Base-by-base conservation (phyloP, 2,329 filamentous ascomycete species). In the Talaromyces sp. region DNA sequence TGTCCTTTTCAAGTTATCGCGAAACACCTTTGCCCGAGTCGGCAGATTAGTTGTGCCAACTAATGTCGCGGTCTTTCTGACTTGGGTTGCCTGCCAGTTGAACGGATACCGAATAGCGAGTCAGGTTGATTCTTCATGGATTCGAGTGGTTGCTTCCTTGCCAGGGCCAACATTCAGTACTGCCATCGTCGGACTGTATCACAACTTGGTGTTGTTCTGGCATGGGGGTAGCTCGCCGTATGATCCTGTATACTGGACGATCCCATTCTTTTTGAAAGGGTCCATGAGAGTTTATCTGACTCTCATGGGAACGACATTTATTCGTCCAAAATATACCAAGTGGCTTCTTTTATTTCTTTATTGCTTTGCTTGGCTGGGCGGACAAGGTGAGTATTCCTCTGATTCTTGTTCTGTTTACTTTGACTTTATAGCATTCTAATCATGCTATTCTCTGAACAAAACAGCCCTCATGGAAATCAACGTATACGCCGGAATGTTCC, bases 191-290 rank as follows among this genome's bases (percentile, higher is more conserved):
- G 60, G 57, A 36, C 42, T 65, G 29, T 48, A 63, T 37, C 51
- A 51, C 13, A 61, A 57, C 22, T 30, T 62, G 33, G 57, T 56
- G 5, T 19, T 63, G 8, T 66, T 60, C 40, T 77, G 74, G 74
- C 70, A 70, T 29, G 61, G 62, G 43, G 74, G 73, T 24, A 71
- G 66, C 60, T 66, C 73, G 36, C 67, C 72, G 39, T 76, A 76
- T 52, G 74, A 77, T 53, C 70, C 65, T 27, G 75, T 73, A 42
- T 73, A 76, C 47, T 77, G 74, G 74, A 75, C 74, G 11, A 63
- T 77, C 37, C 70, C 71, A 37, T 63, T 75, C 55, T 76, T 77
- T 55, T 50, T 77, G 36, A 67, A 75, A 49, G 74, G 71, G 19
- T 72, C 69, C 44, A 73, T 77, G 63, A 52, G 75, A 45, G 72